Conservation (phyloP, 306 rosid genomes). For the Acmispon strigosus region DNA sequence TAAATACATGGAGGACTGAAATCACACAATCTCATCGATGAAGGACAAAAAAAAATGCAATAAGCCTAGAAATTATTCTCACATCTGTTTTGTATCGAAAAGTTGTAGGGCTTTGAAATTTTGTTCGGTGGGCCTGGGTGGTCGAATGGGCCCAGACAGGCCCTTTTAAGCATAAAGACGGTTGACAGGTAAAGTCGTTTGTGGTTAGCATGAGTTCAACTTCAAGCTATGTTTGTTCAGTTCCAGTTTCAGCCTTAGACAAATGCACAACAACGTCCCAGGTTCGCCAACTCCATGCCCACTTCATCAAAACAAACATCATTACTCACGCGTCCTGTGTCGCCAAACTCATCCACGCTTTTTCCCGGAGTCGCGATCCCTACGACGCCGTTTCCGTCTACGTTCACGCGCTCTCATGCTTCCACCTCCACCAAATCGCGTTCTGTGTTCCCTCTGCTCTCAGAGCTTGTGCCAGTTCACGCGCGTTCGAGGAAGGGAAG, state of each 20-base stretch:
- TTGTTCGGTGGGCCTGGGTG: neutral
- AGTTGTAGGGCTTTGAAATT: neutral
- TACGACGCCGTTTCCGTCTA: conserved; percentile 32
- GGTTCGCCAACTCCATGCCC: conserved; percentile 45
- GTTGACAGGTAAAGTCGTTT: neutral
- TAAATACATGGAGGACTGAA: too few species aligned
- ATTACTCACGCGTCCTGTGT: conserved; percentile 19
- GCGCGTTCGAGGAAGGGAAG: conserved; percentile 32
- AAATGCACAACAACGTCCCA: conserved; percentile 37
- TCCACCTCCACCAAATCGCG: conserved; percentile 20
- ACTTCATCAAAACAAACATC: conserved; percentile 49
- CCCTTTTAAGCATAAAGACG: neutral
- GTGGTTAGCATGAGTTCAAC: conserved; percentile 19
- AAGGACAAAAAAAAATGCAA: too few species aligned
- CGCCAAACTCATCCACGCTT: conserved; percentile 29
- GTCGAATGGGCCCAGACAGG: neutral
- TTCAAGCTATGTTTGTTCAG: neutral
- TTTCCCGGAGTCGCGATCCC: conserved; percentile 30
- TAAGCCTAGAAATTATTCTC: too few species aligned
- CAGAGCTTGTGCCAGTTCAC: conserved; percentile 38
- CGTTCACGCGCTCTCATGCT: conserved; percentile 33
- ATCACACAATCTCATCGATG: too few species aligned
- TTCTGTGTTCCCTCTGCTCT: conserved; percentile 44
- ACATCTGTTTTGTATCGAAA: too few species aligned
- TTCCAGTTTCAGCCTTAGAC: conserved; percentile 9